Conservation (phyloP, 805 yeast genomes). For the Pichia membranifaciens region DNA sequence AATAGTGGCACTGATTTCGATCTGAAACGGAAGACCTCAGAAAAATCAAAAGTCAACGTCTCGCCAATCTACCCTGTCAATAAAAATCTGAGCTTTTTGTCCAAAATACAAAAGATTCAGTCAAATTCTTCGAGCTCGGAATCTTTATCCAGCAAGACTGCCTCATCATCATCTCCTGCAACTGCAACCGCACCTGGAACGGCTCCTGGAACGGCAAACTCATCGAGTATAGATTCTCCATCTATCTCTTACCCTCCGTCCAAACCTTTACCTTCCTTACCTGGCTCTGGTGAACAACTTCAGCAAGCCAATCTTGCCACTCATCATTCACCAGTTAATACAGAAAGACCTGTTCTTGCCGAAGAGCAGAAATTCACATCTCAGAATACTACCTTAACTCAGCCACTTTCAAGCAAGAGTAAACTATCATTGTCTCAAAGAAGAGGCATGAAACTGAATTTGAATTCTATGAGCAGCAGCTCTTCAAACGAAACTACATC, state of each 20-base stretch:
- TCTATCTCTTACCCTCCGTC: not conserved
- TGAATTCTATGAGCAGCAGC: constrained; percentile 18
- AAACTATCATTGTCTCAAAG: constrained; percentile 47
- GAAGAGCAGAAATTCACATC: not conserved
- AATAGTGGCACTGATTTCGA: not conserved
- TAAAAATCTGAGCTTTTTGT: constrained; percentile 6
- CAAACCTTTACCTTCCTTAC: not conserved
- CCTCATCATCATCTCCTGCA: not conserved
- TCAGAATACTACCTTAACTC: not conserved
- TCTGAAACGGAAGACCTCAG: constrained; percentile 1
- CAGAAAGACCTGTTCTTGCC: not conserved
- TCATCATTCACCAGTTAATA: not conserved
- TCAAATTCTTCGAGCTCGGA: constrained; percentile 9
- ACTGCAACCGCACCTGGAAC: not conserved
- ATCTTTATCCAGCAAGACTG: not conserved
- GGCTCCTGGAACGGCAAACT: not conserved
- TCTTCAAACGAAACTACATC: constrained; percentile 5
- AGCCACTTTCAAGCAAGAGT: constrained; percentile 13
- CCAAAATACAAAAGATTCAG: constrained; percentile 7
- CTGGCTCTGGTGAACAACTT: not conserved
- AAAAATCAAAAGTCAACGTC: not conserved
- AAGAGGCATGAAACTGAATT: constrained; percentile 48
- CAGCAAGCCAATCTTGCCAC: not conserved
- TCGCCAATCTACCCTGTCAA: constrained; percentile 5
- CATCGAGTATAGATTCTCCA: not conserved